Base-by-base conservation (phyloP, 2,329 filamentous ascomycete genomes). In the Aureobasidium sp. region DNA sequence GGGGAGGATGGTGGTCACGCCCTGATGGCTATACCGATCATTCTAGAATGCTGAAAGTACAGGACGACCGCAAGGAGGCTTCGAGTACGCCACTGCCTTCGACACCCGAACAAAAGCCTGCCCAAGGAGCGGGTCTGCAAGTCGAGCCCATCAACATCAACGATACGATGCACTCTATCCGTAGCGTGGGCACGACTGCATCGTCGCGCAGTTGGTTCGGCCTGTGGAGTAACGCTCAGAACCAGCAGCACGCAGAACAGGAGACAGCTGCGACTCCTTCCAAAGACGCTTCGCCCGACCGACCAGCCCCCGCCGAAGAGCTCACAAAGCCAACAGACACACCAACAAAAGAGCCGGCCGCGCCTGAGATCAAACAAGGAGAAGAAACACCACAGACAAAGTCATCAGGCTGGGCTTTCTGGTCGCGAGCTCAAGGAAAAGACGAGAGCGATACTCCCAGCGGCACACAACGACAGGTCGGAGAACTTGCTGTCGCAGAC, bases 361-460 rank as follows among this genome's bases (percentile, higher is more conserved):
- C 40, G 4, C 33, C 40, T 3, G 40, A 53, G 13, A 45, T 61
- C 23, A 55, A 54, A 4, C 49, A 23, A 45, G 35, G 27, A 19
- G 58, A 61, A 49, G 42, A 53, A 57, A 61, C 25, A 64, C 64
- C 59, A 40, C 64, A 55, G 50, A 67, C 72, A 67, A 79, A 65
- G 66, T 74, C 64, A 71, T 87, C 88, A 0, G 88, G 86, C 0
- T 93, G 89, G 89, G 88, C 86, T 0, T 92, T 93, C 65, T 93
- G 88, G 88, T 90, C 86, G 15, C 82, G 80, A 47, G 84, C 86
- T 3, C 73, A 73, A 61, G 65, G 74, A 1, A 73, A 73, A 60
- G 65, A 74, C 3, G 43, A 21, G 8, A 65, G 84, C 77, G 25
- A 77, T 80, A 67, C 54, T 77, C 82, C 63, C 76, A 82, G 35